Evolutionary conservation across 106 monocot genomes (phyloP), one percentile per base, ranked within the genome.

Genomic region (Apostasia shenzhenica): DNA sequence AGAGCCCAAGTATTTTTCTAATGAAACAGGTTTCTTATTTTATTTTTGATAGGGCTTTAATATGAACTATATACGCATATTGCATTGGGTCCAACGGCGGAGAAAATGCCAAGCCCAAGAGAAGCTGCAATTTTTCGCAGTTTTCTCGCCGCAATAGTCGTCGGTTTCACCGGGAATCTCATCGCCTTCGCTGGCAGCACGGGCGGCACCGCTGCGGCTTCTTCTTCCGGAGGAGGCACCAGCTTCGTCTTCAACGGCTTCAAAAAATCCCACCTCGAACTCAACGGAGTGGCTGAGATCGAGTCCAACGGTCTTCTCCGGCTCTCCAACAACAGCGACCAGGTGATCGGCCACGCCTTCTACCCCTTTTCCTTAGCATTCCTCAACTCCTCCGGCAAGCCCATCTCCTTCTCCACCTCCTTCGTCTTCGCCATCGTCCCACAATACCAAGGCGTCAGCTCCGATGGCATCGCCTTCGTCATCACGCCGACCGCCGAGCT

Each of bases 391-490:
- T 5, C 9, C 42, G 54, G 61, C 26, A 62, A 41, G 54, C 6
- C 57, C 43, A 48, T 67, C 43, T 79, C 79, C 59, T 84, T 84
- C 76, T 84, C 84, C 14, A 79, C 84, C 26, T 73, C 80, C 10
- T 84, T 84, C 51, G 84, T 73, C 1, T 80, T 80, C 41, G 84
- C 63, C 45, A 68, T 80, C 44, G 60, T 76, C 53, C 51, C 76
- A 0, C 41, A 69, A 5, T 37, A 50, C 59, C 5, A 44, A 12
- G 65, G 52, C 12, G 6, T 73, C 8, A 54, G 84, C 44, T 61
- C 72, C 63, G 63, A 80, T 2, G 84, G 84, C 2, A 6, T 84
- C 38, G 80, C 76, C 48, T 84, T 84, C 69, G 13, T 70, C 44
- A 41, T 80, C 37, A 56, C 80, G 14, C 79, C 68, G 43, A 49